phyloP scores from a whole-genome alignment of 2,329 filamentous ascomycete genomes.

The Ascochyta fabae region DNA sequence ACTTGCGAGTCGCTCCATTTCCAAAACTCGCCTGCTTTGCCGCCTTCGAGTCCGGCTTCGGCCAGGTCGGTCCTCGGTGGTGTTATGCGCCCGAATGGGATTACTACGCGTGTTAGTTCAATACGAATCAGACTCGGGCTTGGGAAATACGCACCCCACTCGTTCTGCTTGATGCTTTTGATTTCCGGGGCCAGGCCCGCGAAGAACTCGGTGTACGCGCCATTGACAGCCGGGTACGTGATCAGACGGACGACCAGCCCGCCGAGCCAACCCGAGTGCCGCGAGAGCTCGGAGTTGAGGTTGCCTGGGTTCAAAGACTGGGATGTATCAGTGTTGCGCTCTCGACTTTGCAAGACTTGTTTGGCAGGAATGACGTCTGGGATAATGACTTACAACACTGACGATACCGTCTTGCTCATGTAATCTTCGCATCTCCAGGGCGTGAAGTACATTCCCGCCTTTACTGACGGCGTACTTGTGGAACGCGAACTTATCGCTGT shows the following conservation, averaged over 20 bases:
- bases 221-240: constrained; percentile 24
- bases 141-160: constrained; percentile 23
- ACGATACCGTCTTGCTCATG: constrained; percentile 24
- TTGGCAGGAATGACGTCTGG: too few relatives aligned
- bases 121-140: too few relatives aligned
- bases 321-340: neutral
- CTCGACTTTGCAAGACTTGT: neutral
- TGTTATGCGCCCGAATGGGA: constrained; percentile 55
- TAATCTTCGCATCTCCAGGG: constrained; percentile 25
- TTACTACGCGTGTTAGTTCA: constrained; percentile 32
- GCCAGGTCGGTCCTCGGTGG: constrained; percentile 31
- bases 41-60: constrained; percentile 29
- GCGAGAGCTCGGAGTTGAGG: constrained; percentile 37
- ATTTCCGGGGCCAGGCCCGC: constrained; percentile 29
- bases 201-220: constrained; percentile 37
- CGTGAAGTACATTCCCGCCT: constrained; percentile 38
- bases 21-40: constrained; percentile 52
- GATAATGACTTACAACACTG: constrained; percentile 17
- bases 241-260: constrained; percentile 1
- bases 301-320: constrained; percentile 51
- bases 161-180: constrained; percentile 35
- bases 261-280: constrained; percentile 30
- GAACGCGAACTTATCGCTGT: constrained; percentile 1
- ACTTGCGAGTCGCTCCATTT: constrained; percentile 53
- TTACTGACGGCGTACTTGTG: constrained; percentile 36